Conservation (phyloP, 805 yeast species). For the Metschnikowia chrysomelidarum region DNA sequence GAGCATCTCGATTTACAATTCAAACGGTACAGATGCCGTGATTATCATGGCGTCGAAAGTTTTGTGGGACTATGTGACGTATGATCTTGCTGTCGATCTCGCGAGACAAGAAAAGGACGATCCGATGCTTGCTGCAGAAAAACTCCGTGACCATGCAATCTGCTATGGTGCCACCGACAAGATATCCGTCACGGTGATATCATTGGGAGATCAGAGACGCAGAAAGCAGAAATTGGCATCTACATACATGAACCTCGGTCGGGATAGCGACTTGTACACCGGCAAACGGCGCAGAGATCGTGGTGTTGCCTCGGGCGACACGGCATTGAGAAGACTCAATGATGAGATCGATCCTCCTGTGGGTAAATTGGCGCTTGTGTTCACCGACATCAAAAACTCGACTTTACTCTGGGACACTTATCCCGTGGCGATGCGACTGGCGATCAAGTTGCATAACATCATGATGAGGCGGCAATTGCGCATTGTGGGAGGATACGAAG, state of each 20-base stretch:
- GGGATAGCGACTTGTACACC: slow-evolving; percentile 33
- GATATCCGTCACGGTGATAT: slow-evolving; percentile 75
- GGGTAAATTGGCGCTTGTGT: slow-evolving; percentile 92
- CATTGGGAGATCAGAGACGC: slow-evolving; percentile 53
- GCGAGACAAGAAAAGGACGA: slow-evolving; percentile 77
- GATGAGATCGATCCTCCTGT: slow-evolving; percentile 93
- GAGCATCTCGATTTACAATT: slow-evolving; percentile 57
- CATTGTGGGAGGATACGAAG: slow-evolving; percentile 96
- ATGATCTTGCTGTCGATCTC: slow-evolving; percentile 87
- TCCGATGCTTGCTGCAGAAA: slow-evolving; percentile 90
- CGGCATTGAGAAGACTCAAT: slow-evolving; percentile 76
- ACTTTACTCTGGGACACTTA: slow-evolving; percentile 90
- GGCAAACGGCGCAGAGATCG: slow-evolving; percentile 45
- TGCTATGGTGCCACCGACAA: slow-evolving; percentile 86
- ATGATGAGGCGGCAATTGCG: slow-evolving; percentile 92
- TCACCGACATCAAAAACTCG: slow-evolving; percentile 95
- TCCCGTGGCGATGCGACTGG: slow-evolving; percentile 94
- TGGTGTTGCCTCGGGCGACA: slow-evolving; percentile 54
- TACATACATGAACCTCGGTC: slow-evolving; percentile 38
- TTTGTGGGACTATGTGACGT: slow-evolving; percentile 81
- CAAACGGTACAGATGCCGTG: slow-evolving; percentile 75
- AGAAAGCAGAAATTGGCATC: slow-evolving; percentile 27
- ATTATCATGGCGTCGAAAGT: slow-evolving; percentile 79
- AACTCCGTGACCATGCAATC: slow-evolving; percentile 88
- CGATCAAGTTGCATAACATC: slow-evolving; percentile 90